Conservation (phyloP, 2,329 filamentous ascomycete genomes). For the Sporothrix humicola region DNA sequence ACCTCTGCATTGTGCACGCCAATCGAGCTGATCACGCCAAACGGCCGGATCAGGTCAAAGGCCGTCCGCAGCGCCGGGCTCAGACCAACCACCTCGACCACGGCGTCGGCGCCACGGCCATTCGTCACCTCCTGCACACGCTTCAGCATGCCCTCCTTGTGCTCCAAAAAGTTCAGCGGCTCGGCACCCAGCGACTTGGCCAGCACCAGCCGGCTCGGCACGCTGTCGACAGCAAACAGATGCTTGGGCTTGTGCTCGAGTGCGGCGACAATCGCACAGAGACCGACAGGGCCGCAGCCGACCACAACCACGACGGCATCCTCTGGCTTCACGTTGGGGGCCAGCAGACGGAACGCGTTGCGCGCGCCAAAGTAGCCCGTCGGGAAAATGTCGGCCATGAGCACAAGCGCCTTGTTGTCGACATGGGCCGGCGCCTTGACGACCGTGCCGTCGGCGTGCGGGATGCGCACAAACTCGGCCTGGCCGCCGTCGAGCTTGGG, state of each 20-base stretch:
- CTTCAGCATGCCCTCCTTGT: constrained; percentile 67
- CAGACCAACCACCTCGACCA: constrained; percentile 78
- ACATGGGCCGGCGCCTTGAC: constrained; percentile 74
- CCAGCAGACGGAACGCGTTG: constrained; percentile 73
- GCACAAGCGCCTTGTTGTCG: constrained; percentile 73
- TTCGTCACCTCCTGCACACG: constrained; percentile 50
- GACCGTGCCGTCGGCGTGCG: constrained; percentile 79
- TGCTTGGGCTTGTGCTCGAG: constrained; percentile 76
- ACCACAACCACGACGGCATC: constrained; percentile 78
- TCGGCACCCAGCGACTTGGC: constrained; percentile 79
- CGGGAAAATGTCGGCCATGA: constrained; percentile 95
- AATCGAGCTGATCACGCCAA: constrained; percentile 75
- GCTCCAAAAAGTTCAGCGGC: constrained; percentile 77
- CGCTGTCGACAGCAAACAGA: constrained; percentile 78
- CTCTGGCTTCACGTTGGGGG: constrained; percentile 57
- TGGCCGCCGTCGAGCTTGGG: constrained; percentile 75
- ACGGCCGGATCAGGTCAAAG: constrained; percentile 73
- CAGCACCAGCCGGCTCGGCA: constrained; percentile 74
- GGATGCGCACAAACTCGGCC: constrained; percentile 82
- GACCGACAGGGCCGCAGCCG: constrained; percentile 83
- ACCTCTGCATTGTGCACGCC: constrained; percentile 78
- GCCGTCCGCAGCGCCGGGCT: constrained; percentile 71
- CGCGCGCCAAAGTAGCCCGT: constrained; percentile 82
- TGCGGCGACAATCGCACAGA: constrained; percentile 81
- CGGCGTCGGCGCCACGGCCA: constrained; percentile 82